A percentile compares a stretch with the other conserved stretches of the same genome.
These are phyloP conservation scores for Pachysandra terminalis DNA, from an alignment of 164 flowering plant genomes.

Conservation along the genomic window DNA sequence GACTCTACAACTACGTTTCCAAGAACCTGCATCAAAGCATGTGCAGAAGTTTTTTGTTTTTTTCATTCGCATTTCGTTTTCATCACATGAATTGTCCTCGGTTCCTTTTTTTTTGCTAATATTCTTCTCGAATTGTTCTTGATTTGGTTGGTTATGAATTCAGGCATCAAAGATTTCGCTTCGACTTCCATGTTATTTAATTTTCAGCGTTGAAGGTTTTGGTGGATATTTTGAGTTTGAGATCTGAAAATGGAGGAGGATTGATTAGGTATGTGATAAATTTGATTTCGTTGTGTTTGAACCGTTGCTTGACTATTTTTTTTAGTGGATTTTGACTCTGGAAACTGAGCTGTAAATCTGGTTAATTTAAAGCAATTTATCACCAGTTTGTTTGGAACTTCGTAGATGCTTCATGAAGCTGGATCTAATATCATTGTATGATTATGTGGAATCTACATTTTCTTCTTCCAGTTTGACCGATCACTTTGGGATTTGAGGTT, in stretches of 20 bases:
- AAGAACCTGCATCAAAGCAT: neutral
- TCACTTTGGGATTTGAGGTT: neutral
- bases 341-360: neutral
- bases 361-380: too few species aligned
- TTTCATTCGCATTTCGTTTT: constrained; percentile 1
- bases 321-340: neutral
- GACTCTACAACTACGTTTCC: neutral
- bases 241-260: neutral
- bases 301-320: neutral
- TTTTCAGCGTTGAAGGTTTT: neutral
- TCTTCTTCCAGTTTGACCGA: neutral
- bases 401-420: neutral
- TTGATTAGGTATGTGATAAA: neutral
- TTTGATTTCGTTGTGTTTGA: neutral
- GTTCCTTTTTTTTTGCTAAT: neutral
- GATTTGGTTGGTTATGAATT: neutral
- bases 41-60: neutral
- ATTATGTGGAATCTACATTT: too few species aligned
- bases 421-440: neutral
- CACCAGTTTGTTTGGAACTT: neutral
- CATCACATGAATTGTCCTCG: neutral
- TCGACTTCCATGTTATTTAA: too few species aligned
- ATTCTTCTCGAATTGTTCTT: neutral
- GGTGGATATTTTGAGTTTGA: neutral
- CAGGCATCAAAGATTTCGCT: too few species aligned